These are phyloP conservation scores for Vaccinium darrowii DNA, from an alignment of 148 eudicot species.

Conservation along the genomic window DNA sequence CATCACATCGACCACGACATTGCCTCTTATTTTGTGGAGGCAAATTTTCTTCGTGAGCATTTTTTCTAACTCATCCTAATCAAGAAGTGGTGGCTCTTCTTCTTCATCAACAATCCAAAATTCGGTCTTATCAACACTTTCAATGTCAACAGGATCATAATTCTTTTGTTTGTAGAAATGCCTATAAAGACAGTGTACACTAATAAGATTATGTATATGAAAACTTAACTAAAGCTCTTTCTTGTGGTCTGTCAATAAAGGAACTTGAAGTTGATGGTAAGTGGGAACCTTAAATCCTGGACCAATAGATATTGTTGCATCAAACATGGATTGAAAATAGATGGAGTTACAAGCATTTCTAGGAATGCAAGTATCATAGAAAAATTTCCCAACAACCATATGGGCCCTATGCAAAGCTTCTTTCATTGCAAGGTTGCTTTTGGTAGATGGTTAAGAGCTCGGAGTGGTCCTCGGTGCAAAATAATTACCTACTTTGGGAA, in stretches of 20 bases:
- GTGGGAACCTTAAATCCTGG: not conserved
- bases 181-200: too few relatives aligned
- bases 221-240: not conserved
- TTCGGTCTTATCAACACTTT: not conserved
- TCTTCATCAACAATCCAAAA: not conserved
- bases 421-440: not conserved
- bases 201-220: too few relatives aligned
- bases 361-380: slow-evolving; percentile 16
- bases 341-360: not conserved
- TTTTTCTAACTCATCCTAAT: not conserved
- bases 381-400: not conserved
- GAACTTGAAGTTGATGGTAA: slow-evolving; percentile 13
- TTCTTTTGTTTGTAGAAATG: too few relatives aligned
- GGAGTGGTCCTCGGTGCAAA: slow-evolving; percentile 4
- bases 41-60: not conserved
- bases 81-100: not conserved
- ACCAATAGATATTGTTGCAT: slow-evolving; percentile 6
- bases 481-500: not conserved
- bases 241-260: not conserved
- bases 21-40: not conserved
- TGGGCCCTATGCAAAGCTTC: slow-evolving; percentile 9
- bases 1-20: not conserved
- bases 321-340: not conserved
- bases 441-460: not conserved
- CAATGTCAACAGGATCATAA: not conserved